Evolutionary conservation across 768 basidiomycete genomes (phyloP), one percentile per base, ranked within the genome.

Genomic region (Suillus ampliporus): DNA sequence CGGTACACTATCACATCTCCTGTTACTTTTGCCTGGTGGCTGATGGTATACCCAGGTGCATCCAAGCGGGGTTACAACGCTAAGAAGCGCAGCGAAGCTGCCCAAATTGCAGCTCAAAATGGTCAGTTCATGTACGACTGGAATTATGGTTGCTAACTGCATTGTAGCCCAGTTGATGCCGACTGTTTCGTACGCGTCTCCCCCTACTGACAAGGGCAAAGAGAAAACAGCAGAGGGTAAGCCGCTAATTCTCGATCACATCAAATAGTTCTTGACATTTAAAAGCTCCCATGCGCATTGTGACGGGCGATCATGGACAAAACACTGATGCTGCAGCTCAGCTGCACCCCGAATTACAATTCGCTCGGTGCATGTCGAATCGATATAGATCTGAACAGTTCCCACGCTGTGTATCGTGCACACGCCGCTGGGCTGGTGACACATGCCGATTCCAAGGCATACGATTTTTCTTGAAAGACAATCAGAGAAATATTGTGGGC

Each of bases 361-460:
- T 86, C 64, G 88, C 91, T 3, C 84, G 92, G 6, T 94, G 92
- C 78, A 94, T 94, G 92, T 92, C 91, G 0, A 89, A 86, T 68
- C 83, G 89, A 53, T 93, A 92, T 72, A 85, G 84, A 64, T 76
- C 80, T 48, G 90, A 92, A 66, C 80, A 83, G 57, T 91, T 92
- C 74, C 89, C 91, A 44, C 87, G 89, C 15, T 94, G 92, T 69
- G 89, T 93, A 40, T 89, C 91, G 3, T 94, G 92, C 73, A 92
- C 89, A 38, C 88, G 92, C 46, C 88, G 92, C 26, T 93, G 92
- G 91, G 91, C 91, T 1, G 91, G 92, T 44, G 92, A 94, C 71
- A 92, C 91, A 3, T 94, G 92, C 71, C 87, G 92, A 28, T 94
- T 94, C 76, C 92, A 93, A 72, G 86, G 87, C n/a, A 90, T 94